Conservation (phyloP, 306 rosid species). For the Cicer judaicum region DNA sequence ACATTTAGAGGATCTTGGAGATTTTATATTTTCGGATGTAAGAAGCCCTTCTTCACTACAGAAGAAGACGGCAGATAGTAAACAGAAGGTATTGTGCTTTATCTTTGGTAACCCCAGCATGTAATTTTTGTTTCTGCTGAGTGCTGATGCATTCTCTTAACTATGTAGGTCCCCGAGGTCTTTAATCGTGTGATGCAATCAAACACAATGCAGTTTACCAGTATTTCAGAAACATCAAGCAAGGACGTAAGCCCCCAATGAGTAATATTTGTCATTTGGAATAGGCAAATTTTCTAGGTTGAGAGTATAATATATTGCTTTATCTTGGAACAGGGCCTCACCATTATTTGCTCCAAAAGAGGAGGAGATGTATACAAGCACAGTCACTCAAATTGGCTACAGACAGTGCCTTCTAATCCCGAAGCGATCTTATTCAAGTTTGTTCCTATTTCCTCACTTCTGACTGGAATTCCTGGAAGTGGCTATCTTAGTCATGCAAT, state of each 20-base stretch:
- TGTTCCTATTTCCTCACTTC: slow-evolving; percentile 92
- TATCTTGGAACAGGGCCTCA: slow-evolving; percentile 76
- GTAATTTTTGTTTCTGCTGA: slow-evolving; percentile 31
- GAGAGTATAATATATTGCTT: slow-evolving; percentile 37
- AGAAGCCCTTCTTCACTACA: slow-evolving; percentile 82
- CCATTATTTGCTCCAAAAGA: slow-evolving; percentile 80
- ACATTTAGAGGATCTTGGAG: slow-evolving; percentile 93
- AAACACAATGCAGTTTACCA: slow-evolving; percentile 76
- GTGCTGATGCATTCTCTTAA: slow-evolving; percentile 36
- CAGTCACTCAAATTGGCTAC: slow-evolving; percentile 91
- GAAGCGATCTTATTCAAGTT: slow-evolving; percentile 93
- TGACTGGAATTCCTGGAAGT: slow-evolving; percentile 92
- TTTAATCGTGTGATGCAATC: slow-evolving; percentile 86
- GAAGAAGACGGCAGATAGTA: slow-evolving; percentile 68
- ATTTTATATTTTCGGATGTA: slow-evolving; percentile 78
- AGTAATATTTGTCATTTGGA: slow-evolving; percentile 40
- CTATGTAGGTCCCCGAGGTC: slow-evolving; percentile 83
- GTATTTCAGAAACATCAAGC: slow-evolving; percentile 89
- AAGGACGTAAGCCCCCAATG: slow-evolving; percentile 76
- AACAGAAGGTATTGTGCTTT: slow-evolving; percentile 63
- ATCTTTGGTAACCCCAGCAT: slow-evolving; percentile 13
- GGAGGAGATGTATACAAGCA: slow-evolving; percentile 85
- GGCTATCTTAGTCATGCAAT: slow-evolving; percentile 99
- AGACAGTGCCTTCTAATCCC: slow-evolving; percentile 87
- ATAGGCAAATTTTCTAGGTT: slow-evolving; percentile 28